A percentile compares a stretch with the other conserved stretches of the same genome.
Conservation (phyloP, 148 eudicot genomes). For the Cornus kousa region DNA sequence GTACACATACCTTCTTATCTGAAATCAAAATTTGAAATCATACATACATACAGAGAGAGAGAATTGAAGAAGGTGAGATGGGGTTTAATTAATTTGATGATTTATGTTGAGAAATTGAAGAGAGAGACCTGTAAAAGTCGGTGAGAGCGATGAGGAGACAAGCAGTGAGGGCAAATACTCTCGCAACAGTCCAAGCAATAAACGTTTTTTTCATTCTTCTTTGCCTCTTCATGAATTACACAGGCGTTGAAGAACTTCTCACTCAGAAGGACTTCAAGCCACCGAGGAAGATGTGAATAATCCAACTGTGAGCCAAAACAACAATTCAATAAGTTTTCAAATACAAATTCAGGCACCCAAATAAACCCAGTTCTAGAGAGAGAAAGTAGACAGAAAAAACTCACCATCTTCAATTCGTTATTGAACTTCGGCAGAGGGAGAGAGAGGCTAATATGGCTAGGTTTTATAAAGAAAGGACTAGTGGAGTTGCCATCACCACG, state of each 20-base stretch:
- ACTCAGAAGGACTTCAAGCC: constrained; percentile 35
- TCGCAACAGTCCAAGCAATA: constrained; percentile 57
- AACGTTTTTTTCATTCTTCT: constrained; percentile 54
- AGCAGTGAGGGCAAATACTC: constrained; percentile 47
- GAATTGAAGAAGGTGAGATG: neutral
- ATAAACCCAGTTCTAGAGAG: neutral
- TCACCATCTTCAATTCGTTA: neutral
- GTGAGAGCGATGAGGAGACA: constrained; percentile 38
- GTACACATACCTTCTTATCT: constrained; percentile 63
- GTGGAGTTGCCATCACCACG: neutral
- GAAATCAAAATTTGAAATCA: constrained; percentile 7
- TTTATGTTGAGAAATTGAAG: neutral
- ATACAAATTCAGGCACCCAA: neutral
- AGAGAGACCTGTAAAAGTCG: constrained; percentile 44
- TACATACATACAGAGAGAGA: neutral
- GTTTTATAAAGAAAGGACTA: neutral
- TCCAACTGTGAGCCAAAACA: constrained; percentile 21
- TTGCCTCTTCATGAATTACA: constrained; percentile 38
- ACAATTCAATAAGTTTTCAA: neutral
- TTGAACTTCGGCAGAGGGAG: neutral
- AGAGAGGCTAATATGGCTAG: neutral
- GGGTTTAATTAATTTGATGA: neutral
- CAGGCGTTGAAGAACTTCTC: constrained; percentile 55
- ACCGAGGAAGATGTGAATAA: constrained; percentile 26
- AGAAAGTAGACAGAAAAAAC: neutral